Conservation (phyloP, 495 filamentous ascomycete species). For the Penicillium canariense region DNA sequence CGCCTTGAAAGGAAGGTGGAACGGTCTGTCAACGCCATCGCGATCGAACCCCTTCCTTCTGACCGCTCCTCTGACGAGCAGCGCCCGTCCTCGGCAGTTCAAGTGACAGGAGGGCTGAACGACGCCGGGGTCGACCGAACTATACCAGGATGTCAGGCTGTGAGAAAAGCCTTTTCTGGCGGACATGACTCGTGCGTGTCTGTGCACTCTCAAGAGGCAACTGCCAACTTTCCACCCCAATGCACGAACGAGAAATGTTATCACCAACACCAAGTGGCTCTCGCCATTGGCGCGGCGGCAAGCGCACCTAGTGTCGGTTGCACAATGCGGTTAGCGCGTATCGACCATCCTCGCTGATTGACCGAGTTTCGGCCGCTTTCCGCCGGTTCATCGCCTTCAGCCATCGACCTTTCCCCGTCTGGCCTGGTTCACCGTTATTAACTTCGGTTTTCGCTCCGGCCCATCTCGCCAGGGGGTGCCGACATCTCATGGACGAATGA, state of each 20-base stretch:
- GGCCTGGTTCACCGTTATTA: constrained; percentile 2
- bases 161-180: neutral
- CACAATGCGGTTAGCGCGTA: constrained; percentile 12
- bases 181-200: neutral
- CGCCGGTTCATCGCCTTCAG: neutral
- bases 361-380: constrained; percentile 3
- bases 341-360: constrained; percentile 9
- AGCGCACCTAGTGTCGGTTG: neutral
- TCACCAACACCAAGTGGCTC: neutral
- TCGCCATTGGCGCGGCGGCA: constrained; percentile 2
- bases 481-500: neutral
- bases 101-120: neutral
- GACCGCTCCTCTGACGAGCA: constrained; percentile 5
- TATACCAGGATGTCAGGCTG: neutral
- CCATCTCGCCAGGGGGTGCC: neutral
- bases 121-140: constrained; percentile 1
- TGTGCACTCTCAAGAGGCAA: neutral
- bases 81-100: neutral
- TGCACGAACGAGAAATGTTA: neutral
- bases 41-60: constrained; percentile 4
- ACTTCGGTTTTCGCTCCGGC: neutral
- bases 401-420: neutral
- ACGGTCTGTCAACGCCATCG: neutral
- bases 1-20: neutral
- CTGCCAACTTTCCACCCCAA: neutral